Conservation (phyloP, 257 asterid genomes). For the Solanum sparsipilum region DNA sequence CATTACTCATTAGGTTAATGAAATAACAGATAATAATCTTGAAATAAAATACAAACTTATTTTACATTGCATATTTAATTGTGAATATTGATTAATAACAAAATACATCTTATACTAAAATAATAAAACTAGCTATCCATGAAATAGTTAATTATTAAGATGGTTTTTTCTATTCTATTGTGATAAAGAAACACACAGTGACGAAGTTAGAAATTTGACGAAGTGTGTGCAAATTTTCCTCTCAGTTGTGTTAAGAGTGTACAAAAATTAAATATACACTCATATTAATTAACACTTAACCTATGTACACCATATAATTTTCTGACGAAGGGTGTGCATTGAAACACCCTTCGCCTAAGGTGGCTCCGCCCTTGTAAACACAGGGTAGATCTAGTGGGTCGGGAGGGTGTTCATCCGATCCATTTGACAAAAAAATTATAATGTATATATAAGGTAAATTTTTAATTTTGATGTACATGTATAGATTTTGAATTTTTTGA, state of each 20-base stretch:
- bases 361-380: not conserved
- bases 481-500: too few species aligned
- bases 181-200: not conserved
- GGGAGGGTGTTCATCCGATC: not conserved
- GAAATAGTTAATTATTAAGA: not conserved
- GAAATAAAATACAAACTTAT: not conserved
- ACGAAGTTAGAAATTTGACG: accelerated
- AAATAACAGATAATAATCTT: not conserved
- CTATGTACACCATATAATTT: too few species aligned
- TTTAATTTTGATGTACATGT: too few species aligned
- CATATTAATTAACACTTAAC: not conserved
- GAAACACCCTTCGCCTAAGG: not conserved
- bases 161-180: not conserved
- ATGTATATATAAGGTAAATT: too few species aligned
- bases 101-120: not conserved
- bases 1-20: too few species aligned
- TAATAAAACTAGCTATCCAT: not conserved
- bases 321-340: not conserved
- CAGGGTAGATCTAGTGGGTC: not conserved
- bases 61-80: not conserved
- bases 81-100: not conserved
- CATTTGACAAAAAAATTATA: not conserved
- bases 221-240: not conserved
- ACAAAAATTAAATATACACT: too few species aligned
- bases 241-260: not conserved